Base-by-base conservation (phyloP, 2,329 filamentous ascomycete genomes). In the Penicillium sp. region DNA sequence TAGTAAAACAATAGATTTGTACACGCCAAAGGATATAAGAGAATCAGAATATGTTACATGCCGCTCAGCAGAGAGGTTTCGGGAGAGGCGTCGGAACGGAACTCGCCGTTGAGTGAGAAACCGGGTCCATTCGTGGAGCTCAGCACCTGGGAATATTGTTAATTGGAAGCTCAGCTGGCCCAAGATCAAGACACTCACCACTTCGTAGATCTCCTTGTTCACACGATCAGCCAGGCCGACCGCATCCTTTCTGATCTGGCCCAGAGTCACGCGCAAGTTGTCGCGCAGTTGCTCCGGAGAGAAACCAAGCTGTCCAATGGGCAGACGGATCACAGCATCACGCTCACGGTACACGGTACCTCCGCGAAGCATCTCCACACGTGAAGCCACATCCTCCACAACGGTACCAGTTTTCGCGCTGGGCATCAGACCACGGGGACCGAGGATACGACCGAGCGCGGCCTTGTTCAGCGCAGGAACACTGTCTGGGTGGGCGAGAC, bases 351-450 rank as follows among this genome's bases (percentile, higher is more conserved):
- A 99, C 64, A 92, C 86, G 49, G 87, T 90, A 50, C 87, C 91
- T 58, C 93, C 92, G 13, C 91, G 86, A 75, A 96, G 86, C 62
- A 93, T 90, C 66, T 84, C 85, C 67, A 99, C 89, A 32, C 86
- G 83, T n/a, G 80, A 75, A 50, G 83, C 83, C 14, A 96, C 83
- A 70, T 96, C 89, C 68, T 84, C 88, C 22, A 96, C 91, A 52
- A 99, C 89, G 0, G 94, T 97, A 61, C 91, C 92, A 58, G 86
- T 86, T 81, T 96, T 96, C 56, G 83, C 78, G 71, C 85, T 95
- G 5, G 94, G 94, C 94, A 99, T 97, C 68, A 99, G 75, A 2
- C 92, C 92, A 74, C 85, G 87, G 43, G 95, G 94, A 67, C 94
- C 94, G 18, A 99, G 80, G 42, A 96, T 83, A 61, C 88, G 84